Percentiles rank a stretch among this genome's conserved stretches.
Conservation (phyloP, 2,329 filamentous ascomycete species). For the Macrophomina phaseolina region DNA sequence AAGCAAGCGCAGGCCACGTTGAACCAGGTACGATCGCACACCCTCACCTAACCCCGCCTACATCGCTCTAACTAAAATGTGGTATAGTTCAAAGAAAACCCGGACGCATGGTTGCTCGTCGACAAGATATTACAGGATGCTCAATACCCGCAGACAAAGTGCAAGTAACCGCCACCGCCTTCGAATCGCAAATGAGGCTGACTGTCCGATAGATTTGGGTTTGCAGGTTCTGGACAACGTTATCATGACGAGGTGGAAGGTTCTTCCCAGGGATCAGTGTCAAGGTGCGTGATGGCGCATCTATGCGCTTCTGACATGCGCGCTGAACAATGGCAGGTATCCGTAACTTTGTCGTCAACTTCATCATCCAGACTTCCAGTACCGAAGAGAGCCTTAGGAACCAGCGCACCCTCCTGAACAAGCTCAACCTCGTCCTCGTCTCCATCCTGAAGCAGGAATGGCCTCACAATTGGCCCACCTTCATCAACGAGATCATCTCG, state of each 20-base stretch:
- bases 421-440: conserved; percentile 95
- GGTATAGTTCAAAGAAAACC: conserved; percentile 94
- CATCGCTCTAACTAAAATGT: conserved; percentile 14
- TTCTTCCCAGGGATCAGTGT: conserved; percentile 93
- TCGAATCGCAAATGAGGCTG: conserved; percentile 30
- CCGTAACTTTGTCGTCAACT: conserved; percentile 98
- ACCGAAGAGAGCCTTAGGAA: conserved; percentile 85
- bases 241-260: conserved; percentile 99
- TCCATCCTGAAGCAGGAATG: conserved; percentile 99
- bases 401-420: conserved; percentile 92
- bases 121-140: conserved; percentile 96
- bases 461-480: conserved; percentile 99
- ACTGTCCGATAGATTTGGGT: conserved; percentile 71
- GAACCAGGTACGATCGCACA: conserved; percentile 74
- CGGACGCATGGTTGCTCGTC: conserved; percentile 95
- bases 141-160: conserved; percentile 95
- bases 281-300: conserved; percentile 65
- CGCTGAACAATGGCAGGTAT: conserved; percentile 68
- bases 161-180: conserved; percentile 59
- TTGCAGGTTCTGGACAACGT: conserved; percentile 97
- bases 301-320: background rate
- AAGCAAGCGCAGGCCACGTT: conserved; percentile 91
- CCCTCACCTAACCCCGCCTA: conserved; percentile 23
- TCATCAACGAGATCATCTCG: conserved; percentile 99
- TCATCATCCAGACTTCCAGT: conserved; percentile 92